Base-by-base conservation (phyloP, 1,139 yeast genomes). In the Kazachstania sp. region DNA sequence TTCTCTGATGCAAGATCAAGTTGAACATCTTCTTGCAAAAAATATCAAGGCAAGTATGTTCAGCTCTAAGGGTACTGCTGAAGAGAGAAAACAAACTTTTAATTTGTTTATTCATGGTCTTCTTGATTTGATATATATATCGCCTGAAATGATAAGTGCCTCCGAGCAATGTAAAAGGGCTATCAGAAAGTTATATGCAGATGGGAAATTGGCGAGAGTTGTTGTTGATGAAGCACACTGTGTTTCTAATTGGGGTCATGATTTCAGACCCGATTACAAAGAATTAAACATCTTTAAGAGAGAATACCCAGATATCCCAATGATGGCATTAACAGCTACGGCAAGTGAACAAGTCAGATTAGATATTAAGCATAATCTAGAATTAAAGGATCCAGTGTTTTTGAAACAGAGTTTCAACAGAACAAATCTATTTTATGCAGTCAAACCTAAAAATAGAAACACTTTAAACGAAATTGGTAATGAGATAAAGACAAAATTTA, bases 181-280 rank as follows among this genome's bases (percentile, higher is more conserved):
- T 1, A 79, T 94, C 45, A 70, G 73, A 15, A 72, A 68, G 45
- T 68, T 92, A 18, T 73, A 85, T 61, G 69, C 72, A 3, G 73
- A 73, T 37, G 70, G 74, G 5, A 70, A 72, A 56, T 68, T 94
- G 38, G 95, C 97, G 0, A 72, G 97, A 46, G 77, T 94, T 32
- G 97, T 94, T 11, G 88, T 94, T 43, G 99, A 94, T 68, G 99
- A 94, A 63, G 98, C 98, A 0, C 99, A 94, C 68, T 94, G 99
- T 74, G 95, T 94, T 48, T 86, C 96, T 50, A 85, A 95, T 11
- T 94, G 99, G 99, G 99, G 99, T 16, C 98, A 94, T 66, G 98
- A 94, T 67, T 94, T 94, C 64, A 74, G 99, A 49, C 97, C 97
- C 0, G 97, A 92, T 65, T 94, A 94, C 67, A 86, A 88, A 59